phyloP scores from a whole-genome alignment of 1,139 yeast genomes.

The Geotrichum fermentans region DNA sequence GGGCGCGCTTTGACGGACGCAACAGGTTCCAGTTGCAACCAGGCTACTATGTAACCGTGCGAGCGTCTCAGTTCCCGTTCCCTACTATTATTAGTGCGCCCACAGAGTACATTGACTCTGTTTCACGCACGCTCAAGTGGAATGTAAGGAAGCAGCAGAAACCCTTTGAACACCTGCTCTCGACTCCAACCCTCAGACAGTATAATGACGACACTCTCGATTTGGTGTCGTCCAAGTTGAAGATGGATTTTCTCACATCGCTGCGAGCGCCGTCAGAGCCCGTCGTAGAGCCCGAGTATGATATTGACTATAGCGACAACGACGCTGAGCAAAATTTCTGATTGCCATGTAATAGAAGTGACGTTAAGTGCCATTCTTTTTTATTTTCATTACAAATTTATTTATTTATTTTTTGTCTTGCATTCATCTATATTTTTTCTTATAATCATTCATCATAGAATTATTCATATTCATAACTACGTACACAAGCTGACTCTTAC shows the following conservation, averaged over 20 bases:
- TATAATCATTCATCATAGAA: not conserved
- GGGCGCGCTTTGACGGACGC: conserved; percentile 90
- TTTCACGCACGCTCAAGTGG: conserved; percentile 81
- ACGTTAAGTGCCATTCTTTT: not conserved
- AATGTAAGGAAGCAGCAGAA: conserved; percentile 77
- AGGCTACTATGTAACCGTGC: conserved; percentile 73
- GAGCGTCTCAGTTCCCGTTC: conserved; percentile 77
- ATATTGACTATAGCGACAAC: conserved; percentile 19
- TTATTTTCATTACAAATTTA: not conserved
- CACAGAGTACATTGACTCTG: conserved; percentile 78
- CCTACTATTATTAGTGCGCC: conserved; percentile 75
- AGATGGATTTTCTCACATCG: not conserved
- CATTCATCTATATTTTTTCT: not conserved
- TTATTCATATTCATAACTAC: not conserved
- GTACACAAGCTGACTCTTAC: too few species aligned
- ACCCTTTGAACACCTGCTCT: conserved; percentile 44
- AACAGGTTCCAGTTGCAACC: conserved; percentile 61
- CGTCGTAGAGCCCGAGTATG: conserved; percentile 10
- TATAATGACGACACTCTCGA: conserved; percentile 15
- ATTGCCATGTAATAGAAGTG: not conserved
- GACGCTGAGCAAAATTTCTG: not conserved
- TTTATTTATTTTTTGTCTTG: not conserved
- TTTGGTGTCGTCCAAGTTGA: not conserved
- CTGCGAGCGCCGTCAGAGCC: not conserved
- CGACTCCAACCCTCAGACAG: conserved; percentile 15